Evolutionary conservation across 805 yeast species (phyloP).

Genomic region (Lipomyces anomalus): DNA sequence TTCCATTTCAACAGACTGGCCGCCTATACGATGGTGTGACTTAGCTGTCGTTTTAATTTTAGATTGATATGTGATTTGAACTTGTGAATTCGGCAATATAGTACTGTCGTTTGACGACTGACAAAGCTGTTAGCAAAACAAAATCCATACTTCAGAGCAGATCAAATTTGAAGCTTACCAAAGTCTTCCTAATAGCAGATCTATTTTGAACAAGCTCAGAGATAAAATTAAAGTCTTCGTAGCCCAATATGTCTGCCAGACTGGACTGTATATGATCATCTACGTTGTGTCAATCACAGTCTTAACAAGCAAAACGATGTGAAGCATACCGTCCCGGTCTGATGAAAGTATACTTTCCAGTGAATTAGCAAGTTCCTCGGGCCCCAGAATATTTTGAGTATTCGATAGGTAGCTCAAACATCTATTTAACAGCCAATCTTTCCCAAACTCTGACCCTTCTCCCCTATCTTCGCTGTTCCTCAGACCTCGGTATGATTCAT

Average conservation of each 20-base stretch:
- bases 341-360: slow-evolving; percentile 6
- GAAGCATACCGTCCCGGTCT: slow-evolving; percentile 2
- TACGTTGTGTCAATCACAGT: slow-evolving; percentile 1
- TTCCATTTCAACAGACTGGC: not conserved
- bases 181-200: slow-evolving; percentile 8
- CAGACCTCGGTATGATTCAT: not conserved
- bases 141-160: too few species aligned
- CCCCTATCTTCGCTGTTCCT: not conserved
- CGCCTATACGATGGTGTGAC: not conserved
- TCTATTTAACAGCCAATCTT: slow-evolving; percentile 17
- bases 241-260: slow-evolving; percentile 76
- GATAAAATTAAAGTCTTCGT: slow-evolving; percentile 77
- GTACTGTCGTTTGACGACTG: too few species aligned
- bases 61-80: slow-evolving; percentile 6
- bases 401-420: slow-evolving; percentile 6
- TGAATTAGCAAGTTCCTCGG: slow-evolving; percentile 13
- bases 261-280: slow-evolving; percentile 56
- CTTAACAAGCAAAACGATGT: not conserved
- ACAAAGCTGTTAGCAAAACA: too few species aligned
- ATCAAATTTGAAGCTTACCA: too few species aligned
- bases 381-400: slow-evolving; percentile 5
- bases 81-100: too few species aligned
- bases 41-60: slow-evolving; percentile 1
- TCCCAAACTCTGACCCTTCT: slow-evolving; percentile 1
- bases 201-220: slow-evolving; percentile 49